These are phyloP conservation scores for Curvularia lunata DNA, from an alignment of 2,329 filamentous ascomycete species.

Conservation along the genomic window DNA sequence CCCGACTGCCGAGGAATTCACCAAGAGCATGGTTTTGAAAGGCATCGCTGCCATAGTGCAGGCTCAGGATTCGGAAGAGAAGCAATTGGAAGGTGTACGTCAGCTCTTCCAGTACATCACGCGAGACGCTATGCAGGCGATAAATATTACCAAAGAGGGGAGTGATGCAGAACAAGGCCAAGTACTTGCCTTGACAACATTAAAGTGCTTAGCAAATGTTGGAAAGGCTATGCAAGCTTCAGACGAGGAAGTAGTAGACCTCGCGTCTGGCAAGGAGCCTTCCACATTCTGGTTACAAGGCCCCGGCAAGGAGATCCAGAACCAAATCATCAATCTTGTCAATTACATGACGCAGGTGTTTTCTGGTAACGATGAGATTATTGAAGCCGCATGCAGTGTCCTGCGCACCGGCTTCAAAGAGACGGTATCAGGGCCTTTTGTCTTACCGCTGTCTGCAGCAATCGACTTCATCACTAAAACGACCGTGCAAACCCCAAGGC, in stretches of 20 bases:
- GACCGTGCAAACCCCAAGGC: slow-evolving; percentile 65
- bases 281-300: slow-evolving; percentile 58
- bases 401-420: slow-evolving; percentile 79
- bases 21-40: slow-evolving; percentile 75
- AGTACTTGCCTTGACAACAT: slow-evolving; percentile 57
- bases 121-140: slow-evolving; percentile 60
- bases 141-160: slow-evolving; percentile 40
- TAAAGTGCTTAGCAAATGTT: slow-evolving; percentile 73
- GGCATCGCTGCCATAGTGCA: slow-evolving; percentile 79
- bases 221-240: slow-evolving; percentile 75
- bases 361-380: slow-evolving; percentile 67
- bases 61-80: slow-evolving; percentile 65
- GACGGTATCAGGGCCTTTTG: slow-evolving; percentile 75
- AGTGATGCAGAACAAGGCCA: slow-evolving; percentile 52
- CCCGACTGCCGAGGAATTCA: slow-evolving; percentile 68
- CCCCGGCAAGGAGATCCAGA: slow-evolving; percentile 58
- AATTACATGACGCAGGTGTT: slow-evolving; percentile 61
- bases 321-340: slow-evolving; percentile 60
- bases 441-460: slow-evolving; percentile 71
- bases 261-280: slow-evolving; percentile 60
- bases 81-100: slow-evolving; percentile 62
- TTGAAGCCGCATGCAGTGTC: slow-evolving; percentile 74
- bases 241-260: slow-evolving; percentile 69
- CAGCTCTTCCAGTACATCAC: slow-evolving; percentile 68
- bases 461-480: slow-evolving; percentile 69